phyloP scores from a whole-genome alignment of 73 alveolate species.

The Blepharisma japonicum region DNA sequence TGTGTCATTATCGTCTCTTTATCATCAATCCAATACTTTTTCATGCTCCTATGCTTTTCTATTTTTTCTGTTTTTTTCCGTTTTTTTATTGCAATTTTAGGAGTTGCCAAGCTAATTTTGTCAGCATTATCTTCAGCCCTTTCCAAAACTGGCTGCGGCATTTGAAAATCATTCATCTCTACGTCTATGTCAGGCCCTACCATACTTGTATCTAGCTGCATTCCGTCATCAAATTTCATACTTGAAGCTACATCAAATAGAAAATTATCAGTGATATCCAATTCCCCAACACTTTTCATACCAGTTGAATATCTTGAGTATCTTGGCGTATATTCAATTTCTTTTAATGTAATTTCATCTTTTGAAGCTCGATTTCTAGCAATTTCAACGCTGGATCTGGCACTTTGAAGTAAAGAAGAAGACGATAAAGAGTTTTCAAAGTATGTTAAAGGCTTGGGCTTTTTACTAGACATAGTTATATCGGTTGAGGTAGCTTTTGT shows the following conservation, averaged over 20 bases:
- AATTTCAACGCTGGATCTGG: background rate
- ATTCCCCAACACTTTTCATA: background rate
- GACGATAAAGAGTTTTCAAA: background rate
- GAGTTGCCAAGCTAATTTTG: background rate
- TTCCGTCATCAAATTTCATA: background rate
- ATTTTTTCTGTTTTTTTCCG: background rate
- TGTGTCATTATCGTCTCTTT: background rate
- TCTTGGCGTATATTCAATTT: too few species aligned
- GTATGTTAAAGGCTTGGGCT: slow-evolving; percentile 1
- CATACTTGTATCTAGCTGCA: too few species aligned
- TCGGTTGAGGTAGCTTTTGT: slow-evolving; percentile 1
- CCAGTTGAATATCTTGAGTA: too few species aligned
- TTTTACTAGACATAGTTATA: background rate
- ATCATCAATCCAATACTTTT: background rate
- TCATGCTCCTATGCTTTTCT: background rate
- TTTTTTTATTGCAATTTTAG: background rate
- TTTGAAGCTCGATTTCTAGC: too few species aligned
- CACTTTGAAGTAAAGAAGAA: background rate
- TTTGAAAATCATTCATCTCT: slow-evolving; percentile 14
- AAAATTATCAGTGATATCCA: background rate
- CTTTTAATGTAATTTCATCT: too few species aligned
- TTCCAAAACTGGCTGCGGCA: background rate
- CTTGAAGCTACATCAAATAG: background rate
- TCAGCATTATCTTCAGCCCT: background rate
- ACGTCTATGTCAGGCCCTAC: too few species aligned